Conservation (phyloP, 2,329 filamentous ascomycete genomes). For the Cercospora zeae-maydis region DNA sequence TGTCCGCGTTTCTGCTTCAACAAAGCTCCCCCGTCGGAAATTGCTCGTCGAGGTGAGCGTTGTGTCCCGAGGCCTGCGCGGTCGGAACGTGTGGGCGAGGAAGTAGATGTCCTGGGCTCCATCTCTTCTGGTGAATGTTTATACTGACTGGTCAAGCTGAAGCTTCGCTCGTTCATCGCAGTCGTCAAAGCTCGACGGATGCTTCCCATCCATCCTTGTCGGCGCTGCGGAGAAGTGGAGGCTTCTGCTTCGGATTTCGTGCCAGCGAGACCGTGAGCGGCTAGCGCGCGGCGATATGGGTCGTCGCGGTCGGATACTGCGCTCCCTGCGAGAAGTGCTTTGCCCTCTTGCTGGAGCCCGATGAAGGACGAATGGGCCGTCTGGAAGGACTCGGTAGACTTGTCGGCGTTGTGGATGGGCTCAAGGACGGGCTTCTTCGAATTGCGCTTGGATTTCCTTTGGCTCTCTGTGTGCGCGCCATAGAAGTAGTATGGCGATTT, state of each 20-base stretch:
- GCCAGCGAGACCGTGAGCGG: constrained; percentile 19
- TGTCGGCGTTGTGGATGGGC: constrained; percentile 17
- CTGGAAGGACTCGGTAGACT: constrained; percentile 46
- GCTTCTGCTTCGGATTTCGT: constrained; percentile 10
- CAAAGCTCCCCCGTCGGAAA: constrained; percentile 43
- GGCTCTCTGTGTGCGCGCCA: constrained; percentile 14
- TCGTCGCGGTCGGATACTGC: constrained; percentile 36
- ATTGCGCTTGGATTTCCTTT: constrained; percentile 1
- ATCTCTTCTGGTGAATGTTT: constrained; percentile 9
- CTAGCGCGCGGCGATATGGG: constrained; percentile 33
- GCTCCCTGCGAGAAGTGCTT: constrained; percentile 49
- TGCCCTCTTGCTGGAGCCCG: constrained; percentile 51
- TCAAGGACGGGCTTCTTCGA: constrained; percentile 5
- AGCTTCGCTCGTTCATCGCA: constrained; percentile 32
- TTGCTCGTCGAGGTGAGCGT: constrained; percentile 40
- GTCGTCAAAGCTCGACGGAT: constrained; percentile 34
- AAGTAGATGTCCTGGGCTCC: constrained; percentile 23
- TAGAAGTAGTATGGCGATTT: constrained; percentile 33
- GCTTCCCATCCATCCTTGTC: constrained; percentile 34
- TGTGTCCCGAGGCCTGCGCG: background rate
- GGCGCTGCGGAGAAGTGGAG: constrained; percentile 15
- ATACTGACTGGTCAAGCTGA: constrained; percentile 29
- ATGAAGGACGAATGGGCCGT: constrained; percentile 51
- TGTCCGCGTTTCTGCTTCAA: constrained; percentile 42
- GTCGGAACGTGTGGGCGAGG: constrained; percentile 26